These are phyloP conservation scores for Gracilaria vermiculophylla DNA, from an alignment of 23 red algal species.

Conservation along the genomic window DNA sequence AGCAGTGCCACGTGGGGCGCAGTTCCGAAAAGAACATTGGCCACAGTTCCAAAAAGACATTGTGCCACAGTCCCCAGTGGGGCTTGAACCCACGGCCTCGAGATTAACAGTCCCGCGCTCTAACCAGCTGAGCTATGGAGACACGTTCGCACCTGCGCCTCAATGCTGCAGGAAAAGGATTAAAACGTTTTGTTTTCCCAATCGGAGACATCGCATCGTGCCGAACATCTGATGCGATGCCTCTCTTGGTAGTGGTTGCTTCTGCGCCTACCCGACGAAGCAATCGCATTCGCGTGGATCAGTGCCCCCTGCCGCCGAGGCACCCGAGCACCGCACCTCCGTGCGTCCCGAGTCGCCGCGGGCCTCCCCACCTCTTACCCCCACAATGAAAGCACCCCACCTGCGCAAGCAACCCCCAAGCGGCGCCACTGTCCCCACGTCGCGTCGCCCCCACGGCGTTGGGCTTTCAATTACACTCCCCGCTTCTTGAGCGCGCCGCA, in stretches of 20 bases:
- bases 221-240: too few relatives aligned
- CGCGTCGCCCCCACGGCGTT: not conserved
- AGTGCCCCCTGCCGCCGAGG: too few relatives aligned
- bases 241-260: too few relatives aligned
- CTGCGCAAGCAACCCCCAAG: not conserved
- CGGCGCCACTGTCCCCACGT: slow-evolving; percentile 14
- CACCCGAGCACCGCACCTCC: too few relatives aligned
- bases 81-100: slow-evolving; percentile 80
- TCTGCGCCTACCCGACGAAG: too few relatives aligned
- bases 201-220: too few relatives aligned
- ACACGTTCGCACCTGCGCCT: not conserved
- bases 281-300: too few relatives aligned
- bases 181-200: too few relatives aligned
- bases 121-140: slow-evolving; percentile 79
- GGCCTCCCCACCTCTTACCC: not conserved
- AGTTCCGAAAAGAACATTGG: not conserved
- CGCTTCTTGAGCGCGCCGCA: too few relatives aligned
- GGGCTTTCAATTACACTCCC: not conserved
- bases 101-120: slow-evolving; percentile 83
- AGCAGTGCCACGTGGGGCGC: not conserved
- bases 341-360: too few relatives aligned
- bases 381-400: not conserved
- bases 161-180: too few relatives aligned
- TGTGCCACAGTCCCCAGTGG: slow-evolving; percentile 31
- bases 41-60: not conserved